A percentile compares a stretch with the other conserved stretches of the same genome.
Evolutionary conservation across 192 early-diverging fungal species (phyloP).

Genomic region (Geranomyces michiganensis): DNA sequence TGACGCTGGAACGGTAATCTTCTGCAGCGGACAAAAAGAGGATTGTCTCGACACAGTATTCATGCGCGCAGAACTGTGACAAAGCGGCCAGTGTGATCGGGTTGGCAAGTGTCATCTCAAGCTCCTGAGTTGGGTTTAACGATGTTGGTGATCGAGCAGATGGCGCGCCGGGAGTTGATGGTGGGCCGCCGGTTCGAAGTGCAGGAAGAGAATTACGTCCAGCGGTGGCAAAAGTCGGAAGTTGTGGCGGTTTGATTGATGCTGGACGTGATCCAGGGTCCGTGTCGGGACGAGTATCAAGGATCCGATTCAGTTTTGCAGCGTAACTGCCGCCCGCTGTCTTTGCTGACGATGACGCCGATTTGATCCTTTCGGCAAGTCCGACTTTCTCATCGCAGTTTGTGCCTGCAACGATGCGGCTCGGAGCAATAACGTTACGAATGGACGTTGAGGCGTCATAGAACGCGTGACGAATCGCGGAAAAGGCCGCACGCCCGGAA

Average conservation of each 20-base stretch:
- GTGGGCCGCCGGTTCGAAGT: neutral
- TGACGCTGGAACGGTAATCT: constrained; percentile 15
- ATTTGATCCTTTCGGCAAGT: neutral
- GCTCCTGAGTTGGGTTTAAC: constrained; percentile 9
- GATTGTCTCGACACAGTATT: constrained; percentile 24
- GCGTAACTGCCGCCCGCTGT: neutral
- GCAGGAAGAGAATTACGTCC: neutral
- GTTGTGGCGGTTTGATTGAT: neutral
- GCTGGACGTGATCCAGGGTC: neutral
- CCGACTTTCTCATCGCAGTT: neutral
- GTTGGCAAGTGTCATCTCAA: constrained; percentile 17
- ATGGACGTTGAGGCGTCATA: neutral
- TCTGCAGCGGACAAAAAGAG: constrained; percentile 20
- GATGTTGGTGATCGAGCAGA: neutral
- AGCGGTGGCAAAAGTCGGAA: neutral
- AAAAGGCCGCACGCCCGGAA: too few relatives aligned
- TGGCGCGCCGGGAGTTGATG: neutral
- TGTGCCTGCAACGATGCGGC: neutral
- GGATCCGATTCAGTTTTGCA: neutral
- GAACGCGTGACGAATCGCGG: neutral
- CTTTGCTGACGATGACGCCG: neutral
- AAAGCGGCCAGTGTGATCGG: constrained; percentile 7
- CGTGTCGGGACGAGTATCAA: neutral
- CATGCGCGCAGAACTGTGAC: constrained; percentile 19
- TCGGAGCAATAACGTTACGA: neutral